Percentiles rank a stretch among this genome's conserved stretches.
These are phyloP conservation scores for Aegilops bicornis DNA, from an alignment of 176 grass and related monocot genomes.

Conservation along the genomic window DNA sequence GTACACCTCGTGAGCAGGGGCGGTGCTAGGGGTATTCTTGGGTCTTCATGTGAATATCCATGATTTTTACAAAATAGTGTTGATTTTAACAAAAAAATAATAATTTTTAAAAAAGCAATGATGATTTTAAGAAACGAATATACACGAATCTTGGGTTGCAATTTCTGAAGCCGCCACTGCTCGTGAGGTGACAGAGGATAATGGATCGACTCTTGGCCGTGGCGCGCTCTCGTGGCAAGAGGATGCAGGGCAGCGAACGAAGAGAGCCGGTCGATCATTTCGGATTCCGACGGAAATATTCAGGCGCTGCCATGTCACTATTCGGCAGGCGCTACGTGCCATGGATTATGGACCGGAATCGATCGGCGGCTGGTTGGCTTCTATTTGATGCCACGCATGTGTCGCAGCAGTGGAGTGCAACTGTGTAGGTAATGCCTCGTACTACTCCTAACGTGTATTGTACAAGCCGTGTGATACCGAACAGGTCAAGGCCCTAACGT, in stretches of 20 bases:
- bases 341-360: neutral
- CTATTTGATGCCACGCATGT: neutral
- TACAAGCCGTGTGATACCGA: neutral
- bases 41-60: too few species aligned
- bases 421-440: neutral
- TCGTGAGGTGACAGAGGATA: neutral
- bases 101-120: too few species aligned
- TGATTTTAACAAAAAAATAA: too few species aligned
- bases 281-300: neutral
- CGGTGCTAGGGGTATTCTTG: too few species aligned
- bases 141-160: too few species aligned
- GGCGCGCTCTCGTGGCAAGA: neutral
- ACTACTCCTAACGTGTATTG: too few species aligned
- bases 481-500: neutral
- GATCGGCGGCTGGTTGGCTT: neutral
- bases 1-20: neutral
- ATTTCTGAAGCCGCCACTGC: neutral
- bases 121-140: too few species aligned
- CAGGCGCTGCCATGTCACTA: neutral
- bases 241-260: too few species aligned
- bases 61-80: too few species aligned
- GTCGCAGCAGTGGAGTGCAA: neutral
- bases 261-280: neutral
- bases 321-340: neutral
- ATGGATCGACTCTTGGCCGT: neutral